Conservation (phyloP, 257 asterid species). For the Handroanthus guayacan region DNA sequence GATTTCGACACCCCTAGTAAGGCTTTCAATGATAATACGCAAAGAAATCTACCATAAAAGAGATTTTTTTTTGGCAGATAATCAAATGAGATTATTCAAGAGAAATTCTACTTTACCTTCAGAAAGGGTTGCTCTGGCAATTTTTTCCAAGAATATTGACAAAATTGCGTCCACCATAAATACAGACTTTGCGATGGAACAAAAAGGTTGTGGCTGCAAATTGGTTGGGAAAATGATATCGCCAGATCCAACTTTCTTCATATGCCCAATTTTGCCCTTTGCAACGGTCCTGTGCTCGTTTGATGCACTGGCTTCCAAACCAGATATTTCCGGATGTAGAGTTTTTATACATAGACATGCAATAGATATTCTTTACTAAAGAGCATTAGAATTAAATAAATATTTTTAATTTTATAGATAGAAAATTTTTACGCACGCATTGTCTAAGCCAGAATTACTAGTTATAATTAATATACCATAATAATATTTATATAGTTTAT, state of each 20-base stretch:
- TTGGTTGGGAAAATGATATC: neutral
- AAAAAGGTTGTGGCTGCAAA: neutral
- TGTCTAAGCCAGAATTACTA: too few species aligned
- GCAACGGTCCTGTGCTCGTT: too few species aligned
- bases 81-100: neutral
- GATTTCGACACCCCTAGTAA: neutral
- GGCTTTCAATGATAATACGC: neutral
- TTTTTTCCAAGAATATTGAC: neutral
- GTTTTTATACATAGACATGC: too few species aligned
- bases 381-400: too few species aligned
- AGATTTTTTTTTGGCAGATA: neutral
- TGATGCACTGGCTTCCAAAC: too few species aligned
- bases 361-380: too few species aligned
- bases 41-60: too few species aligned
- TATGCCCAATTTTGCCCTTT: neutral
- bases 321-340: too few species aligned
- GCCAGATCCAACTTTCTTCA: slow-evolving; percentile 9
- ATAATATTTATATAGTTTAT: too few species aligned
- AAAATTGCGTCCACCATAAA: slow-evolving; percentile 21
- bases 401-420: too few species aligned
- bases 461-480: too few species aligned
- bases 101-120: neutral
- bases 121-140: neutral
- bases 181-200: neutral
- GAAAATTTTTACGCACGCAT: too few species aligned